These are phyloP conservation scores for Phytophthora ramorum DNA, from an alignment of 352 stramenopile species.

Conservation along the genomic window DNA sequence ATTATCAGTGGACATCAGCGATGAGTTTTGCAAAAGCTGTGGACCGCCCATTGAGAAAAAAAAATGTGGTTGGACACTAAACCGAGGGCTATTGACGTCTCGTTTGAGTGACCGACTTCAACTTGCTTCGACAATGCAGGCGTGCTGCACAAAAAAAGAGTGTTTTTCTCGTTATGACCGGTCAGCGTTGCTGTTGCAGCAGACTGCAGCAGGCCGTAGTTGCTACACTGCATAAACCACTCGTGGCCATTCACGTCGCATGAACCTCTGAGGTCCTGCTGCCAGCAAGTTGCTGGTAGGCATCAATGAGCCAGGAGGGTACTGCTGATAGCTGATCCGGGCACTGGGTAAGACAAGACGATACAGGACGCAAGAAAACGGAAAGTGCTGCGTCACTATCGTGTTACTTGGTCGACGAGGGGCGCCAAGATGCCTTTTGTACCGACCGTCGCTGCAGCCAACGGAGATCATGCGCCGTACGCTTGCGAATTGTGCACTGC, in stretches of 20 bases:
- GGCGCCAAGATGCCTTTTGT: no score
- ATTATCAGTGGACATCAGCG: slow-evolving; percentile 27
- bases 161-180: no score
- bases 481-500: slow-evolving; percentile 8
- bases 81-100: not conserved
- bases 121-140: no score
- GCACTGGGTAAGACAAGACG: not conserved
- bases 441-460: not conserved
- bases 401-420: not conserved
- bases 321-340: no score
- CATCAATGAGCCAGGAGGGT: no score
- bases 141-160: no score
- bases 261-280: no score
- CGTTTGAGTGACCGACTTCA: not conserved
- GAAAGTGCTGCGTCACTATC: not conserved
- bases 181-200: no score
- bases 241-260: no score
- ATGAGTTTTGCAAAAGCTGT: slow-evolving; percentile 43
- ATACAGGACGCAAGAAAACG: not conserved
- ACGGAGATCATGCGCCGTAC: not conserved
- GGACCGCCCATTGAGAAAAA: slow-evolving; percentile 10
- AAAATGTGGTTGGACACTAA: not conserved
- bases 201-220: no score
- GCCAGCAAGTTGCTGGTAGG: no score
- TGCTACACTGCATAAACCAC: no score